These are phyloP conservation scores for Andalucia godoyi DNA, from an alignment of 78 protist genomes.

Conservation along the genomic window DNA sequence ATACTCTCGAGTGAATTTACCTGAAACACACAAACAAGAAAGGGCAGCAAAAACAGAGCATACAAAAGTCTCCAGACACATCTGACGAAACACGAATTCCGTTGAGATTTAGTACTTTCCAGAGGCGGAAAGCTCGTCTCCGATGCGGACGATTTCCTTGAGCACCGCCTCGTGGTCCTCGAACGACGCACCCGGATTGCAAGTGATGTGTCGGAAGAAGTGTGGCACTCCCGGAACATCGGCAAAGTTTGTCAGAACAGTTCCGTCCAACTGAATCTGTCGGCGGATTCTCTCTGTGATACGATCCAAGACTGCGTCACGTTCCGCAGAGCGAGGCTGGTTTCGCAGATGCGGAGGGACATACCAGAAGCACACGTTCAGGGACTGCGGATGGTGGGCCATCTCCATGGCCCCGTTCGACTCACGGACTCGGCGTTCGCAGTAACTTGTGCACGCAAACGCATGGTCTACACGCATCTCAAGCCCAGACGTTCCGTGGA, in stretches of 20 bases:
- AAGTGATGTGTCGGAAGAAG: slow-evolving; percentile 25
- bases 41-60: too few relatives aligned
- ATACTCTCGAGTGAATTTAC: too few relatives aligned
- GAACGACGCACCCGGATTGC: neutral
- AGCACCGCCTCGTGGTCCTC: neutral
- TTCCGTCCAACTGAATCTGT: too few relatives aligned
- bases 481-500: slow-evolving; percentile 14
- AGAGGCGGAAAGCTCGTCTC: neutral
- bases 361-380: slow-evolving; percentile 32
- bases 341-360: neutral
- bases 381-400: neutral
- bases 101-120: too few relatives aligned
- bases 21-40: too few relatives aligned
- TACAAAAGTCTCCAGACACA: too few relatives aligned
- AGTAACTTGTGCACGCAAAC: neutral
- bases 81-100: too few relatives aligned
- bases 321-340: neutral
- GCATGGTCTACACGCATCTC: slow-evolving; percentile 15
- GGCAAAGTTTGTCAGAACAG: slow-evolving; percentile 5
- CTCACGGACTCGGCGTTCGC: neutral
- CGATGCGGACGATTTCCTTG: slow-evolving; percentile 4
- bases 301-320: too few relatives aligned
- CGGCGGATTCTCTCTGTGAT: too few relatives aligned
- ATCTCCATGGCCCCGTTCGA: slow-evolving; percentile 3
- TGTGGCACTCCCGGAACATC: slow-evolving; percentile 19